Evolutionary conservation across 2,329 filamentous ascomycete species (phyloP).

Genomic region (Diaporthe caulivora): DNA sequence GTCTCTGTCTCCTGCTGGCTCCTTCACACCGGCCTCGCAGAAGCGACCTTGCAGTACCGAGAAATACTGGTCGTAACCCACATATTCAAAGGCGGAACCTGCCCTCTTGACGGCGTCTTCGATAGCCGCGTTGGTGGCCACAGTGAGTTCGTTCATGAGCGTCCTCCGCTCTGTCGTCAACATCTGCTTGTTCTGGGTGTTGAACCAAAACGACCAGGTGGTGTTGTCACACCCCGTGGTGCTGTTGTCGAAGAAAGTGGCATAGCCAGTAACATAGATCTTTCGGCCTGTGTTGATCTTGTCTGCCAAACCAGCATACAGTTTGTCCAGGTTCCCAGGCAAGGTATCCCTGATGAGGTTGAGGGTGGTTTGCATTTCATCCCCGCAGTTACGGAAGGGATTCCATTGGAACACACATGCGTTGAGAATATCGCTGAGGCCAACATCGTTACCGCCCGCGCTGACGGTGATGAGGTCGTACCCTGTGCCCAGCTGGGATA

Average conservation of each 20-base stretch:
- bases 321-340: slow-evolving; percentile 15
- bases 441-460: slow-evolving; percentile 5
- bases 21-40: slow-evolving; percentile 17
- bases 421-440: slow-evolving; percentile 13
- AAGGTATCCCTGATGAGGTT: neutral
- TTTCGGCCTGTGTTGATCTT: slow-evolving; percentile 22
- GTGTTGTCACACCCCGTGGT: slow-evolving; percentile 3
- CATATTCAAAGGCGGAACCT: neutral
- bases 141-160: slow-evolving; percentile 6
- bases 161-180: neutral
- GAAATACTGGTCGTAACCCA: slow-evolving; percentile 23
- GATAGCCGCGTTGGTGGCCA: slow-evolving; percentile 8
- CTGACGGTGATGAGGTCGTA: slow-evolving; percentile 18
- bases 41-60: slow-evolving; percentile 7
- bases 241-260: slow-evolving; percentile 20
- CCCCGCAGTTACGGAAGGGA: slow-evolving; percentile 6
- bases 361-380: neutral
- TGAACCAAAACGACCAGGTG: slow-evolving; percentile 18
- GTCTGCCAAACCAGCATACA: slow-evolving; percentile 7
- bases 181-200: slow-evolving; percentile 3
- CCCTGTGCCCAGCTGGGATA: slow-evolving; percentile 2
- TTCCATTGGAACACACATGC: slow-evolving; percentile 19
- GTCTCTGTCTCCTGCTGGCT: neutral
- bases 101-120: slow-evolving; percentile 10
- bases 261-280: slow-evolving; percentile 24